Conservation (phyloP, 768 basidiomycete species). For the Suillus decipiens region DNA sequence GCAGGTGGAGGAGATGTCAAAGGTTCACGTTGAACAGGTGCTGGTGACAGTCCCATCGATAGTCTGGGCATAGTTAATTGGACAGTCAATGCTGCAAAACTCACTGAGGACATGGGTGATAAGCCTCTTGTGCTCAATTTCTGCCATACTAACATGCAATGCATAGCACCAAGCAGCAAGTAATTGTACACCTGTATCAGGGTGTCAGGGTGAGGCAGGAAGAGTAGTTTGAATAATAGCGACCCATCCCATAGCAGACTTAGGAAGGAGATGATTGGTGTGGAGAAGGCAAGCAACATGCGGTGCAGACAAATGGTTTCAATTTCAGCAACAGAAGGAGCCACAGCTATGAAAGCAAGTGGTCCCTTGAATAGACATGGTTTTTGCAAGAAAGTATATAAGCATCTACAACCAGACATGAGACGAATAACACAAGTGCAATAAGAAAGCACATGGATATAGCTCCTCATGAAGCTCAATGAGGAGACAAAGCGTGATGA, state of each 20-base stretch:
- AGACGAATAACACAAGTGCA: constrained; percentile 10
- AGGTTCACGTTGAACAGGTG: too few species aligned
- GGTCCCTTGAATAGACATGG: constrained; percentile 53
- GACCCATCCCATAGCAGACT: constrained; percentile 56
- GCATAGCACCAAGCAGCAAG: constrained; percentile 82
- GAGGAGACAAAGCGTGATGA: constrained; percentile 61
- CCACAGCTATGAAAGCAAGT: constrained; percentile 44
- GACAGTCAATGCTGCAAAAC: constrained; percentile 59
- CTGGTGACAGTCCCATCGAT: constrained; percentile 46
- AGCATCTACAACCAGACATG: constrained; percentile 42
- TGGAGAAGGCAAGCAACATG: constrained; percentile 70
- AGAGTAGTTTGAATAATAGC: constrained; percentile 45
- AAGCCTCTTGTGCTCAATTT: constrained; percentile 67
- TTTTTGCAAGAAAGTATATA: constrained; percentile 51
- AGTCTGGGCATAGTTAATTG: constrained; percentile 54
- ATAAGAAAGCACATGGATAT: constrained; percentile 55
- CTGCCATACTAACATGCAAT: constrained; percentile 74
- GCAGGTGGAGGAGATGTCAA: too few species aligned
- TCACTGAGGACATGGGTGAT: constrained; percentile 66
- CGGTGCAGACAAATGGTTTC: constrained; percentile 59
- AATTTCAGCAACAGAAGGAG: constrained; percentile 30
- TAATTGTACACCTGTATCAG: constrained; percentile 57
- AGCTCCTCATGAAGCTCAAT: constrained; percentile 72
- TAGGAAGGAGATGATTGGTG: constrained; percentile 70
- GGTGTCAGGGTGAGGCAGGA: constrained; percentile 61